phyloP scores from a whole-genome alignment of 768 basidiomycete species.

The Aureoboletus auriporus region DNA sequence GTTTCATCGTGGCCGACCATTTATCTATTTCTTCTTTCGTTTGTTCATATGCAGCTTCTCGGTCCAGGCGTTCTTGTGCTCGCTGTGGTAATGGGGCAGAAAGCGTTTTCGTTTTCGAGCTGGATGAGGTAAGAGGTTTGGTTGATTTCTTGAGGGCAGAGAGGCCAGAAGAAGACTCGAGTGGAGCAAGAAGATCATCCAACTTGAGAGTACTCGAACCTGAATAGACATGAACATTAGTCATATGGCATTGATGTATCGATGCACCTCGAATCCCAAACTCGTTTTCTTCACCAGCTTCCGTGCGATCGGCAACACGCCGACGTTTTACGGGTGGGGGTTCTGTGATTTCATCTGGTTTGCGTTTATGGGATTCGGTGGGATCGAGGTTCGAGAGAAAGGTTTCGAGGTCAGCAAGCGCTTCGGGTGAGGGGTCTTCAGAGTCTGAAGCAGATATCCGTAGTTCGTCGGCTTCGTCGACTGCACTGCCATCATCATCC shows the following conservation, averaged over 20 bases:
- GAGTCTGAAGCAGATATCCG: constrained; percentile 44
- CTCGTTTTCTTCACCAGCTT: constrained; percentile 78
- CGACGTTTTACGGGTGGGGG: constrained; percentile 47
- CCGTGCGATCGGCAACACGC: constrained; percentile 65
- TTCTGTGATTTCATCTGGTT: constrained; percentile 20
- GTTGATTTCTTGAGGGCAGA: constrained; percentile 67
- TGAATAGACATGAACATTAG: constrained; percentile 4
- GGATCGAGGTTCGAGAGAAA: constrained; percentile 68
- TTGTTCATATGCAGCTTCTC: constrained; percentile 91
- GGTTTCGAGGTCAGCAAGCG: constrained; percentile 63
- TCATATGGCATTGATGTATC: background rate
- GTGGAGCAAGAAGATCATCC: constrained; percentile 73
- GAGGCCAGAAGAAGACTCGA: constrained; percentile 59
- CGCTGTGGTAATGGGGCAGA: constrained; percentile 84
- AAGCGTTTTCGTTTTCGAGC: constrained; percentile 55
- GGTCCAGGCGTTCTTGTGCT: constrained; percentile 84
- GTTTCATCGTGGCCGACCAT: constrained; percentile 90
- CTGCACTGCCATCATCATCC: constrained; percentile 15
- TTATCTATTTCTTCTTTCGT: constrained; percentile 91
- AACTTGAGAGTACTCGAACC: constrained; percentile 52
- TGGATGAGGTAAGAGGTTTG: constrained; percentile 55
- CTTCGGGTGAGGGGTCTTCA: constrained; percentile 49
- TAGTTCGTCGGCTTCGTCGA: constrained; percentile 40
- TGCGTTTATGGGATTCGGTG: constrained; percentile 57
- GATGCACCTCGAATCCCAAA: constrained; percentile 58